Percentiles rank a stretch among this genome's conserved stretches.
Conservation (phyloP, 2,329 filamentous ascomycete species). For the Pyricularia sp. region DNA sequence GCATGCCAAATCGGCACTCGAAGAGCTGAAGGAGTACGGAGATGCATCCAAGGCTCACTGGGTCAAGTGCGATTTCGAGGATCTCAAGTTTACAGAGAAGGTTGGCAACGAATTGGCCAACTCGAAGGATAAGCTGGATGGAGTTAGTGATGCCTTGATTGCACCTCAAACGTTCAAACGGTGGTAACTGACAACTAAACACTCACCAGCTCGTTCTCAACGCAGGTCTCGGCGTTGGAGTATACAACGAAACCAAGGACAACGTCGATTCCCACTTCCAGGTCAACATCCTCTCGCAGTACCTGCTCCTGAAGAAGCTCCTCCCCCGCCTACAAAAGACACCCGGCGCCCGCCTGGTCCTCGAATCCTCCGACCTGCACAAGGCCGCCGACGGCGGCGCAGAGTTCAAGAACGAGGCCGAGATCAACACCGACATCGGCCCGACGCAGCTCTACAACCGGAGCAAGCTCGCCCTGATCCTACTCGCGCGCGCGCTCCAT, state of each 20-base stretch:
- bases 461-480: neutral
- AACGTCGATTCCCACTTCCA: neutral
- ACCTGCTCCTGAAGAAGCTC: neutral
- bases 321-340: neutral
- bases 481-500: neutral
- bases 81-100: neutral
- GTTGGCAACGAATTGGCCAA: neutral
- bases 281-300: neutral
- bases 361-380: neutral
- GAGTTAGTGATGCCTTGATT: neutral
- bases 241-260: neutral
- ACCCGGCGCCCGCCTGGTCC: neutral
- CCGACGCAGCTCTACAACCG: neutral
- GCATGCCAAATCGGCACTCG: neutral
- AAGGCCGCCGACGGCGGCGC: neutral
- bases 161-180: neutral
- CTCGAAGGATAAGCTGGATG: neutral
- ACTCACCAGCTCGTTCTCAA: neutral
- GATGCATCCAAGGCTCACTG: neutral
- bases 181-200: neutral
- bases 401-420: neutral
- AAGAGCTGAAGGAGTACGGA: neutral
- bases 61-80: neutral
- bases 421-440: neutral
- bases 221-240: neutral